Evolutionary conservation across 108 stramenopile genomes (phyloP).

Genomic region (Cyclotella atomus): DNA sequence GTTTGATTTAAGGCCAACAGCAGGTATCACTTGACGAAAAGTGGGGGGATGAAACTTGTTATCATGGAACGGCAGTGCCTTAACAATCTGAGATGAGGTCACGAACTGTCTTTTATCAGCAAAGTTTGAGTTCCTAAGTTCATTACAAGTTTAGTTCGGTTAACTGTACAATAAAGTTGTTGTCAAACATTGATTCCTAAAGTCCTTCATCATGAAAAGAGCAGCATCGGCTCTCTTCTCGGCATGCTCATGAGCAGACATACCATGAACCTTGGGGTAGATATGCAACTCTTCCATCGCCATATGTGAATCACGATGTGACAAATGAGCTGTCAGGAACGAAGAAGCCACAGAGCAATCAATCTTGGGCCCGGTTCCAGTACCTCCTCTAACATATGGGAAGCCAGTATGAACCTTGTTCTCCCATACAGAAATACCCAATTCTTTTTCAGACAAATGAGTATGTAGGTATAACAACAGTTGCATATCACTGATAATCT

Average conservation of each 20-base stretch:
- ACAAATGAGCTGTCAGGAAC: conserved; percentile 2
- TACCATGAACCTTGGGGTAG: conserved; percentile 2
- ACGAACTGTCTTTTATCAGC: too few species aligned
- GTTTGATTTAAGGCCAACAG: neutral
- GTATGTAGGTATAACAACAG: conserved; percentile 5
- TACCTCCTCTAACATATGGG: neutral
- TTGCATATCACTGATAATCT: conserved; percentile 16
- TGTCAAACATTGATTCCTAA: neutral
- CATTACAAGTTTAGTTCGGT: too few species aligned
- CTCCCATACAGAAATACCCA: neutral
- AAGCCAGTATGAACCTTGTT: neutral
- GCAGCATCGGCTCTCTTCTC: conserved; percentile 14
- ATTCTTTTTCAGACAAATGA: conserved; percentile 1
- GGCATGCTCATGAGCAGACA: neutral
- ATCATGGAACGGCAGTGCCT: too few species aligned
- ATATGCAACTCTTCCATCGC: neutral
- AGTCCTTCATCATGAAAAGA: conserved; percentile 4
- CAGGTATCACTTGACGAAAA: too few species aligned
- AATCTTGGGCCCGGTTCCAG: neutral
- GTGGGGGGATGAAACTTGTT: too few species aligned
- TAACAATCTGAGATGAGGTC: too few species aligned
- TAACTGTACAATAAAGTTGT: too few species aligned
- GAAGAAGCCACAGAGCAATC: neutral
- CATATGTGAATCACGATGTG: conserved; percentile 6
- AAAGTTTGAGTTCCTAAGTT: too few species aligned